A percentile compares a stretch with the other conserved stretches of the same genome.
phyloP scores from a whole-genome alignment of 2,329 filamentous ascomycete genomes.

The Alternaria burnsii region DNA sequence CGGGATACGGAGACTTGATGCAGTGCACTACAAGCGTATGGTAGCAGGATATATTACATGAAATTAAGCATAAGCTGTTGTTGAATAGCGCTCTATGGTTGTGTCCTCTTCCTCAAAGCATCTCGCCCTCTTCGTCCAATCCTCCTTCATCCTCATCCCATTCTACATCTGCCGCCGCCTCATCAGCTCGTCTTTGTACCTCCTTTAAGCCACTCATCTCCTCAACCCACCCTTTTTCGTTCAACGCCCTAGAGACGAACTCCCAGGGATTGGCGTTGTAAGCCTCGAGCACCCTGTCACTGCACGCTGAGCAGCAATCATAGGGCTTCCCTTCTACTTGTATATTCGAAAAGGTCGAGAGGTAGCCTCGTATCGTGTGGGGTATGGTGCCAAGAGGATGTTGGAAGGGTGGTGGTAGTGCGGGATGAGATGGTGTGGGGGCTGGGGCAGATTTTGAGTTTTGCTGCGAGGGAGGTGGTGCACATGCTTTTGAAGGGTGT shows the following conservation, averaged over 20 bases:
- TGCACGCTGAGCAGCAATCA: slow-evolving; percentile 83
- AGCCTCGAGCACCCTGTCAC: slow-evolving; percentile 70
- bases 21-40: background rate
- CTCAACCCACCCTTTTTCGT: slow-evolving; percentile 79
- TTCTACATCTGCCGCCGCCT: slow-evolving; percentile 62
- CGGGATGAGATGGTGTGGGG: slow-evolving; percentile 30
- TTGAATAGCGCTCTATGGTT: background rate
- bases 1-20: background rate
- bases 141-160: slow-evolving; percentile 61
- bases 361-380: slow-evolving; percentile 81
- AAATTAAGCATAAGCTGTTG: background rate
- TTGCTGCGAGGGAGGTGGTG: slow-evolving; percentile 19
- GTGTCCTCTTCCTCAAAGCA: slow-evolving; percentile 35
- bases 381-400: slow-evolving; percentile 78
- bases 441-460: slow-evolving; percentile 9
- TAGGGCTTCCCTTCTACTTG: slow-evolving; percentile 78
- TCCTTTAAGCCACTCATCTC: slow-evolving; percentile 71
- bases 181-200: slow-evolving; percentile 65
- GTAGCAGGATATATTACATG: background rate
- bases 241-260: slow-evolving; percentile 77
- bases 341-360: slow-evolving; percentile 77
- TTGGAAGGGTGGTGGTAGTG: slow-evolving; percentile 44
- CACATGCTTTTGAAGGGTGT: slow-evolving; percentile 58
- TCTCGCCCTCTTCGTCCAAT: slow-evolving; percentile 66
- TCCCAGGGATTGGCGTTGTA: slow-evolving; percentile 76